These are phyloP conservation scores for Penicillium sp. DNA, from an alignment of 2,329 filamentous ascomycete species.

Conservation along the genomic window DNA sequence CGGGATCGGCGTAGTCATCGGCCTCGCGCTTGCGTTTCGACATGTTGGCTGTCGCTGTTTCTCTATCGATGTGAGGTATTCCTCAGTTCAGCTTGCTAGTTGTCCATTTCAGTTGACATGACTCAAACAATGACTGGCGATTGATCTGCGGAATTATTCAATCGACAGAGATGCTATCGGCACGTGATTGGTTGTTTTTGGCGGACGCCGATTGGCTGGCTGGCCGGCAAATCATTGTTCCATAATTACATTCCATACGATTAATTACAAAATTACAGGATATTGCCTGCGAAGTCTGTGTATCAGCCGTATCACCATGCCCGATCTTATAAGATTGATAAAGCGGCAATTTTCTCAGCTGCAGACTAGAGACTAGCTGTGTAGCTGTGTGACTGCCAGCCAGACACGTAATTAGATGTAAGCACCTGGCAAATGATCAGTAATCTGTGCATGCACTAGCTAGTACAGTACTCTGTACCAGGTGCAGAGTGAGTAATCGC, in stretches of 20 bases:
- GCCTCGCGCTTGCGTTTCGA: constrained; percentile 33
- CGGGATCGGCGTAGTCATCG: constrained; percentile 23
- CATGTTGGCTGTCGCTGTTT: neutral
- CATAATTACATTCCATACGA: neutral
- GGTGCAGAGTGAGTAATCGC: neutral
- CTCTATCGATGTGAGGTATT: neutral
- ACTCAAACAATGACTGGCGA: neutral
- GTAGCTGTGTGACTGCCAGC: neutral
- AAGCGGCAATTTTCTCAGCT: neutral
- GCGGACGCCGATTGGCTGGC: neutral
- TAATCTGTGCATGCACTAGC: no score
- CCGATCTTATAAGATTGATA: constrained; percentile 15
- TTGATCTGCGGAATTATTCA: neutral
- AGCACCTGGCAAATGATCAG: neutral
- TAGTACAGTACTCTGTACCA: no score
- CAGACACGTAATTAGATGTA: neutral
- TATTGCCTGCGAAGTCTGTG: neutral
- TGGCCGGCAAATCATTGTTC: neutral
- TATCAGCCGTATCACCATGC: neutral
- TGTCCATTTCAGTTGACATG: neutral
- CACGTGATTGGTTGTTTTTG: neutral
- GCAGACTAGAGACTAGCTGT: neutral
- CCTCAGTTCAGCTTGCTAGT: neutral
- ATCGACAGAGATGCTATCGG: neutral
- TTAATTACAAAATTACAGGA: neutral